phyloP scores from a whole-genome alignment of 768 basidiomycete genomes.

The Candolleomyces aberdarensis region DNA sequence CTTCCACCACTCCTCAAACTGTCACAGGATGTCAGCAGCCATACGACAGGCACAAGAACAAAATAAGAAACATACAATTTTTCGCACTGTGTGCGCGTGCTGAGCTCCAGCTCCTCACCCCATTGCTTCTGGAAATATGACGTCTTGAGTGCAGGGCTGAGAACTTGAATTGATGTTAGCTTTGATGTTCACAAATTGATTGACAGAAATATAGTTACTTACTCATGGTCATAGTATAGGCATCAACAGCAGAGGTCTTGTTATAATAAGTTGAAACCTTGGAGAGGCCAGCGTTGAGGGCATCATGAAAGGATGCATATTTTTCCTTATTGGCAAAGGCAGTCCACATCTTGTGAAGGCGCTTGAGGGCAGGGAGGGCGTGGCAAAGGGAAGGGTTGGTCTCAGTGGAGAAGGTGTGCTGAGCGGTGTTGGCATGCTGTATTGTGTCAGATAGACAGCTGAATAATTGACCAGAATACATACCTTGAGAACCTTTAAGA shows the following conservation, averaged over 20 bases:
- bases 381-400: slow-evolving; percentile 22
- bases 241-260: slow-evolving; percentile 22
- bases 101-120: not conserved
- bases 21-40: too few species aligned
- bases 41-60: not conserved
- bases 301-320: slow-evolving; percentile 18
- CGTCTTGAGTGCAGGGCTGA: not conserved
- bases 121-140: slow-evolving; percentile 4
- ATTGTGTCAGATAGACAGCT: not conserved
- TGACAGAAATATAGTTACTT: not conserved
- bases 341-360: slow-evolving; percentile 26
- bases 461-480: not conserved
- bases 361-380: slow-evolving; percentile 31
- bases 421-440: slow-evolving; percentile 27
- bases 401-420: slow-evolving; percentile 23
- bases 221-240: slow-evolving; percentile 29
- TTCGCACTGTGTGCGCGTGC: not conserved
- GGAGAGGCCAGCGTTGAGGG: slow-evolving; percentile 18
- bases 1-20: not conserved
- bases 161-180: not conserved
- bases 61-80: slow-evolving; percentile 1
- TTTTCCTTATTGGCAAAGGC: slow-evolving; percentile 3
- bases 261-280: slow-evolving; percentile 31
- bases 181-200: not conserved
- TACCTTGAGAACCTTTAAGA: slow-evolving; percentile 20